Evolutionary conservation across 306 rosid species (phyloP).

Genomic region (Citrullus colocynthis): DNA sequence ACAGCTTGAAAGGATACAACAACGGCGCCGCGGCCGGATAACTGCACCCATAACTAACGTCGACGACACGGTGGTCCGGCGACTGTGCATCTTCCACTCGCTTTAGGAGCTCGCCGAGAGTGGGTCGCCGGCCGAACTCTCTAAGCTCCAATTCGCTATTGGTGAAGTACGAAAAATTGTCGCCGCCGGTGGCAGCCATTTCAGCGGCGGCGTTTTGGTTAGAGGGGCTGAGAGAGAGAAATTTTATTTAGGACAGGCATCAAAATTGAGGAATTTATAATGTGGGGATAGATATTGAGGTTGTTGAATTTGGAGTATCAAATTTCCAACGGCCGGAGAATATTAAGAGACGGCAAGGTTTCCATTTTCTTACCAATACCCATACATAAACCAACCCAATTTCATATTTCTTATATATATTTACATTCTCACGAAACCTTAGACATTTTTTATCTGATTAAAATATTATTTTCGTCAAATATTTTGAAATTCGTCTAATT

Average conservation of each 20-base stretch:
- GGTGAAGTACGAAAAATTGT: slow-evolving; percentile 23
- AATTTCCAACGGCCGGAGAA: not conserved
- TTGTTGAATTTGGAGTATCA: not conserved
- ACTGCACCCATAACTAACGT: slow-evolving; percentile 7
- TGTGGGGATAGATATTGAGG: not conserved
- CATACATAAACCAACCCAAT: not conserved
- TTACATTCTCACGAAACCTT: not conserved
- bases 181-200: slow-evolving; percentile 1
- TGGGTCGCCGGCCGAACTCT: slow-evolving; percentile 17
- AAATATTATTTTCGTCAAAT: no score
- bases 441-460: not conserved
- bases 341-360: not conserved
- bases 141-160: slow-evolving; percentile 33
- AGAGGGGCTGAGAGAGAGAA: not conserved
- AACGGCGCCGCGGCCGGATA: slow-evolving; percentile 4
- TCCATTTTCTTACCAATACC: not conserved
- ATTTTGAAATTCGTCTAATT: no score
- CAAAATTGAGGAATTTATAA: slow-evolving; percentile 10
- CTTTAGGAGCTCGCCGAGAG: slow-evolving; percentile 63
- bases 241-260: not conserved
- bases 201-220: not conserved
- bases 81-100: slow-evolving; percentile 50
- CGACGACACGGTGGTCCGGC: slow-evolving; percentile 10
- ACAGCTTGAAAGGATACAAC: slow-evolving; percentile 47
- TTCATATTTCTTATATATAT: not conserved